These are phyloP conservation scores for Pythium aquatile DNA, from an alignment of 352 stramenopile genomes.

Conservation along the genomic window DNA sequence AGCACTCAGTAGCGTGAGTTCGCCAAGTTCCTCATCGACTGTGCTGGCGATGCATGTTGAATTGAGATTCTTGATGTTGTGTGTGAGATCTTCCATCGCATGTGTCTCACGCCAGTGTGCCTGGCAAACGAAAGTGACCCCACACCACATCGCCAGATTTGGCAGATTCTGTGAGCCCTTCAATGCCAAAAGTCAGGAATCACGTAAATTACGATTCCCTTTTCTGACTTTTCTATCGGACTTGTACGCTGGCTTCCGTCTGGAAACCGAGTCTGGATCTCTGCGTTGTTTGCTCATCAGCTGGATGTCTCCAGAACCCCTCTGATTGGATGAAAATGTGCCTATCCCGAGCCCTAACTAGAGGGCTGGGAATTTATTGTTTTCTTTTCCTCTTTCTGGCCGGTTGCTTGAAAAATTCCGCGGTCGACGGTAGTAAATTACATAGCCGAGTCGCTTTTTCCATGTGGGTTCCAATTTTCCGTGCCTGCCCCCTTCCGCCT, in stretches of 20 bases:
- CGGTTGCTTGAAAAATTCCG: neutral
- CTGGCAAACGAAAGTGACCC: slow-evolving; percentile 2
- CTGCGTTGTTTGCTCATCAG: slow-evolving; percentile 17
- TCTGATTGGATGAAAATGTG: neutral
- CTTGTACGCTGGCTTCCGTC: neutral
- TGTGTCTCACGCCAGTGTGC: neutral
- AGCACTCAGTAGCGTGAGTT: no score
- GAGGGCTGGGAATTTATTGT: neutral
- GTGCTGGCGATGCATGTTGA: neutral
- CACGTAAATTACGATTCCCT: neutral
- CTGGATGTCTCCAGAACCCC: neutral
- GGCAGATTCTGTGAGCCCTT: neutral
- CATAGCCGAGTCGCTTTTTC: slow-evolving; percentile 1
- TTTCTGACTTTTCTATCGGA: neutral
- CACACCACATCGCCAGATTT: neutral
- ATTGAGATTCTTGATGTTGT: neutral
- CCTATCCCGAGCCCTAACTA: neutral
- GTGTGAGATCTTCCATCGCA: neutral
- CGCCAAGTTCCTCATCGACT: no score
- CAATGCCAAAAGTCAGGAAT: neutral
- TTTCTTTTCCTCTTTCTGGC: neutral
- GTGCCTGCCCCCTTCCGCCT: slow-evolving; percentile 3
- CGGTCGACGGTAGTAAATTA: slow-evolving; percentile 1
- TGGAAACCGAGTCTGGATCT: slow-evolving; percentile 4
- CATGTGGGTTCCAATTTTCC: slow-evolving; percentile 12